Conservation (phyloP, 2,329 filamentous ascomycete genomes). For the Clonostachys solani region DNA sequence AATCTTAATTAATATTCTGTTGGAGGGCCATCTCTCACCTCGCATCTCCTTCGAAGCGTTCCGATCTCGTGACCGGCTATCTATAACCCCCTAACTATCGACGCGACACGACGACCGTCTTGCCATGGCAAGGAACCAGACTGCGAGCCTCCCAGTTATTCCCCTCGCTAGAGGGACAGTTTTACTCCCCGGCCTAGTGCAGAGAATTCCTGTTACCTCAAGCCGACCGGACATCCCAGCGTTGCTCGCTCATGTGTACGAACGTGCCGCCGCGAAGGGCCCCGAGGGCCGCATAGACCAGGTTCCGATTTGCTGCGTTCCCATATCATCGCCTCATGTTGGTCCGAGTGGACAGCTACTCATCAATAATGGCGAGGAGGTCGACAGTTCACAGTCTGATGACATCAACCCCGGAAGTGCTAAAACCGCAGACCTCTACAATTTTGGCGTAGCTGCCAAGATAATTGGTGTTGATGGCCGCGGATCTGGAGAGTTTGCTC, state of each 20-base stretch:
- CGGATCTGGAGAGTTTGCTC: constrained; percentile 69
- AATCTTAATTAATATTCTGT: neutral
- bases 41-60: neutral
- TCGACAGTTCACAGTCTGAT: constrained; percentile 32
- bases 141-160: constrained; percentile 66
- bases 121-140: constrained; percentile 34
- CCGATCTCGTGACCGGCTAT: neutral
- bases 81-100: neutral
- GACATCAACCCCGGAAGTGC: constrained; percentile 55
- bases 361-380: constrained; percentile 58
- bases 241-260: constrained; percentile 81
- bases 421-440: constrained; percentile 71
- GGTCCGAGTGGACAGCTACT: constrained; percentile 72
- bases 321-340: constrained; percentile 72
- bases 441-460: constrained; percentile 76
- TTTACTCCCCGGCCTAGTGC: constrained; percentile 78
- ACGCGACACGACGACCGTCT: no score
- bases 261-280: constrained; percentile 65
- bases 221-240: constrained; percentile 84
- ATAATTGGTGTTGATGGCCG: constrained; percentile 75
- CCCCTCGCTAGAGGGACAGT: constrained; percentile 77
- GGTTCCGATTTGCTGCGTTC: constrained; percentile 83
- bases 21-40: neutral
- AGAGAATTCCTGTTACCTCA: constrained; percentile 76
- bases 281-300: constrained; percentile 58